These are phyloP conservation scores for Penicillium antarcticum DNA, from an alignment of 495 filamentous ascomycete species.

Conservation along the genomic window DNA sequence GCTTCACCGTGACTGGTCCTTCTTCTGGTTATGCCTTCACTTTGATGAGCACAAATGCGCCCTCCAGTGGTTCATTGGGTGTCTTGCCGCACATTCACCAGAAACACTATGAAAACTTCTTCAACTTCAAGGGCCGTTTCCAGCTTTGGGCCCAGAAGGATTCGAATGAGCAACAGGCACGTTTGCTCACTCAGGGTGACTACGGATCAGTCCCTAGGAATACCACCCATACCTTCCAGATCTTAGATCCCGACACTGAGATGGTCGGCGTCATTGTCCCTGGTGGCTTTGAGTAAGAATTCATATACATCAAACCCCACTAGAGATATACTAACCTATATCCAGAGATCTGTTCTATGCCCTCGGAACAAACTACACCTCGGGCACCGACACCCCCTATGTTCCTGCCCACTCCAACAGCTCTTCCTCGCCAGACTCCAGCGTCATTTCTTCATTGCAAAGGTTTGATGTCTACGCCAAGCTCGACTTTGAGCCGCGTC, in stretches of 20 bases:
- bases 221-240: conserved; percentile 45
- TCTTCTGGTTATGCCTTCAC: conserved; percentile 41
- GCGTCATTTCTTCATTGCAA: conserved; percentile 21
- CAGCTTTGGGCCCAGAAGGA: conserved; percentile 44
- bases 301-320: background rate
- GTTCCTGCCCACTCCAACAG: conserved; percentile 15
- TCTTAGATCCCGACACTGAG: conserved; percentile 44
- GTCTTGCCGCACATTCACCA: conserved; percentile 43
- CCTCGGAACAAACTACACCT: conserved; percentile 28
- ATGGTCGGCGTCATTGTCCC: conserved; percentile 42
- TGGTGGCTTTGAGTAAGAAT: conserved; percentile 42
- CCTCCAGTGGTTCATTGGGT: conserved; percentile 22
- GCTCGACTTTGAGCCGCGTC: conserved; percentile 30
- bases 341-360: conserved; percentile 35
- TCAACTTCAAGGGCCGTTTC: conserved; percentile 40
- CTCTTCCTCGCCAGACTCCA: conserved; percentile 7
- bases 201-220: conserved; percentile 38
- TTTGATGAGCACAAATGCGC: conserved; percentile 41
- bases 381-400: conserved; percentile 28
- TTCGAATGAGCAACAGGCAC: conserved; percentile 26
- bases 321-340: background rate
- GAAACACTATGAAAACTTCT: conserved; percentile 45
- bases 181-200: conserved; percentile 36
- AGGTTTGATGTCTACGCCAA: conserved; percentile 41
- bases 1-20: conserved; percentile 40